Evolutionary conservation across 2,329 filamentous ascomycete species (phyloP).

Genomic region (Aureobasidium sp.): DNA sequence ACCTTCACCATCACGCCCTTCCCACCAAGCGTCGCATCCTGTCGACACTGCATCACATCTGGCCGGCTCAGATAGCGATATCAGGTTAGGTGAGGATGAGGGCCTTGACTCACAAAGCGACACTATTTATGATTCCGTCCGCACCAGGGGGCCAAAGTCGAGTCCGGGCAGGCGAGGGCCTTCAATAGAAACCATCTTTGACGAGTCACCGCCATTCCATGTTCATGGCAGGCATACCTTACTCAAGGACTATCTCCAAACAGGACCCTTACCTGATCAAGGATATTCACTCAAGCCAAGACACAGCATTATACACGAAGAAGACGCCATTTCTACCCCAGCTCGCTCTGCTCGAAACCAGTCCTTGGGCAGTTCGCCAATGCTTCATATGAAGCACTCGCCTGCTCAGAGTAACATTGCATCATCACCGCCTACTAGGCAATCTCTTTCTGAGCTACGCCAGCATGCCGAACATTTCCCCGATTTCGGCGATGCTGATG

Average conservation of each 20-base stretch:
- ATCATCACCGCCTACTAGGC: conserved; percentile 38
- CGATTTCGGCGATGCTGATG: conserved; percentile 25
- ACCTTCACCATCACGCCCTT: background rate
- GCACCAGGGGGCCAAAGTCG: conserved; percentile 60
- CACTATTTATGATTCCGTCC: conserved; percentile 67
- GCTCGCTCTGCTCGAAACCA: conserved; percentile 34
- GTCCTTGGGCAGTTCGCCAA: conserved; percentile 29
- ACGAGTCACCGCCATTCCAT: conserved; percentile 49
- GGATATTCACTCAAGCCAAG: conserved; percentile 26
- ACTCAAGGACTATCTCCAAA: conserved; percentile 41
- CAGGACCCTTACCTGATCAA: conserved; percentile 35
- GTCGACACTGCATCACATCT: conserved; percentile 57
- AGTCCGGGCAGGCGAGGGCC: conserved; percentile 60
- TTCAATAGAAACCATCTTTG: conserved; percentile 68
- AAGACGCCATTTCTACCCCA: conserved; percentile 40
- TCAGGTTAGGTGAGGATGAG: conserved; percentile 62
- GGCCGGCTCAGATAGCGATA: conserved; percentile 58
- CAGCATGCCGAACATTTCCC: conserved; percentile 16
- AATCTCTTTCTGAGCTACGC: conserved; percentile 30
- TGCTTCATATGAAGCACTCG: conserved; percentile 5
- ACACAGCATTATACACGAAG: conserved; percentile 42
- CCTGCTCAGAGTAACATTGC: conserved; percentile 25
- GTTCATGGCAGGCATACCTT: conserved; percentile 22
- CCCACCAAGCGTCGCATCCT: background rate
- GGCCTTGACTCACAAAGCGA: conserved; percentile 74